Evolutionary conservation across 73 alveolate genomes (phyloP).

Genomic region (Strombidium stylifer): DNA sequence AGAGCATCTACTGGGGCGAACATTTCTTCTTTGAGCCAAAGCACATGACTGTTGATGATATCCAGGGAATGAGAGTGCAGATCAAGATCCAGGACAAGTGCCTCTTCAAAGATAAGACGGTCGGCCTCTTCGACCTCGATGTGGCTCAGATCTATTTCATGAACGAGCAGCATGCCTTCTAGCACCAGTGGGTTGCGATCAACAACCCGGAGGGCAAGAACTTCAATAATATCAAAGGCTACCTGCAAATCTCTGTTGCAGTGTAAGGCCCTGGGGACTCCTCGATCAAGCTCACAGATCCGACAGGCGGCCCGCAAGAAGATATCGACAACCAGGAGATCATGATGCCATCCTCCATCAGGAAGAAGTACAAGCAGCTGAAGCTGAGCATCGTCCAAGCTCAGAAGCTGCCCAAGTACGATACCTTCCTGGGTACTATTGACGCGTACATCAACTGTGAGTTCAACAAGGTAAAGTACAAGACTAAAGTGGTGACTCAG

Average conservation of each 20-base stretch:
- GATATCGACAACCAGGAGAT: slow-evolving; percentile 39
- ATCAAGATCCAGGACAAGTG: slow-evolving; percentile 46
- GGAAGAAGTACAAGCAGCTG: slow-evolving; percentile 73
- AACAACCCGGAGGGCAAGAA: slow-evolving; percentile 88
- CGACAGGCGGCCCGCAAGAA: too few relatives aligned
- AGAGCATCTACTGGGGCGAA: slow-evolving; percentile 51
- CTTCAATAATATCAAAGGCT: slow-evolving; percentile 86
- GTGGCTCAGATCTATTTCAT: slow-evolving; percentile 76
- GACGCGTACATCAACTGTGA: slow-evolving; percentile 71
- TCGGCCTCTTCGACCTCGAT: slow-evolving; percentile 63
- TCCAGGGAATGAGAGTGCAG: slow-evolving; percentile 17
- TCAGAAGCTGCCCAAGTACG: slow-evolving; percentile 87
- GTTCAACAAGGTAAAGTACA: slow-evolving; percentile 51
- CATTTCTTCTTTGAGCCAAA: slow-evolving; percentile 70
- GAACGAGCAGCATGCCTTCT: slow-evolving; percentile 81
- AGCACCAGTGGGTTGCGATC: slow-evolving; percentile 91
- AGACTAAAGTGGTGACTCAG: slow-evolving; percentile 63
- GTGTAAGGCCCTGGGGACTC: slow-evolving; percentile 80
- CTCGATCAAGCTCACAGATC: slow-evolving; percentile 65
- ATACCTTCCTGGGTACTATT: slow-evolving; percentile 59
- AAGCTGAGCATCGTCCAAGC: slow-evolving; percentile 70
- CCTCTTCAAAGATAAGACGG: slow-evolving; percentile 16
- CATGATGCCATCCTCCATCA: slow-evolving; percentile 84
- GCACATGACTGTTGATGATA: slow-evolving; percentile 25
- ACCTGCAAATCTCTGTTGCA: slow-evolving; percentile 77